Conservation (phyloP, 495 filamentous ascomycete species). For the Durotheca rogersii region DNA sequence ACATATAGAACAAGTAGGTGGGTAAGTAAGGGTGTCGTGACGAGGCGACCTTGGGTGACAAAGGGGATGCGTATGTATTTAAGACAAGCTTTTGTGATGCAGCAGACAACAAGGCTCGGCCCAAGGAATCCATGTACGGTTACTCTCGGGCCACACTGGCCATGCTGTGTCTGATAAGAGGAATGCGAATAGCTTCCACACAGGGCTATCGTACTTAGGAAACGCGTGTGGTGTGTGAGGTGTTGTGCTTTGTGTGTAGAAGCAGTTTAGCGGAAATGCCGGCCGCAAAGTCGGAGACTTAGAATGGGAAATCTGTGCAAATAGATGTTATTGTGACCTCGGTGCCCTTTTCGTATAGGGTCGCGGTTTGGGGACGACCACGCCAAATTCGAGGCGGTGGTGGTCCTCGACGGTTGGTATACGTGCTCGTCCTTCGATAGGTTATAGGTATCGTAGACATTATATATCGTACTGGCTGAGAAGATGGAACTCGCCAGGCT, state of each 20-base stretch:
- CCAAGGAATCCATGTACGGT: neutral
- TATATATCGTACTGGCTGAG: constrained; percentile 25
- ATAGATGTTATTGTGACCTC: neutral
- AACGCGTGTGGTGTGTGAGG: neutral
- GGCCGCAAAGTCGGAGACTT: neutral
- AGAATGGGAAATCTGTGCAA: neutral
- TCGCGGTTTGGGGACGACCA: neutral
- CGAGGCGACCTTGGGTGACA: neutral
- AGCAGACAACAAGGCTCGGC: neutral
- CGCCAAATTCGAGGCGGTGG: neutral
- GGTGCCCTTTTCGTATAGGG: neutral
- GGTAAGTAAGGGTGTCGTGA: too few relatives aligned
- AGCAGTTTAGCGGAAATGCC: neutral
- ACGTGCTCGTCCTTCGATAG: constrained; percentile 1
- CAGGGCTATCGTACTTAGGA: neutral
- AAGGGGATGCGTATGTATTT: neutral
- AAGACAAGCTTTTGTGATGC: neutral
- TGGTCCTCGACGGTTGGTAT: constrained; percentile 3
- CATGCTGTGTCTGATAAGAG: too few relatives aligned
- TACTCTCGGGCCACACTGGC: too few relatives aligned
- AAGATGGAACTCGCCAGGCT: constrained; percentile 6
- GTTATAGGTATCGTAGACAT: constrained; percentile 19
- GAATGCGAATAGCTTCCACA: neutral
- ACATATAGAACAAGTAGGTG: neutral
- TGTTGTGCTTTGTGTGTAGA: neutral